phyloP scores from a whole-genome alignment of 2,329 filamentous ascomycete species.

The Penicillium sp. region DNA sequence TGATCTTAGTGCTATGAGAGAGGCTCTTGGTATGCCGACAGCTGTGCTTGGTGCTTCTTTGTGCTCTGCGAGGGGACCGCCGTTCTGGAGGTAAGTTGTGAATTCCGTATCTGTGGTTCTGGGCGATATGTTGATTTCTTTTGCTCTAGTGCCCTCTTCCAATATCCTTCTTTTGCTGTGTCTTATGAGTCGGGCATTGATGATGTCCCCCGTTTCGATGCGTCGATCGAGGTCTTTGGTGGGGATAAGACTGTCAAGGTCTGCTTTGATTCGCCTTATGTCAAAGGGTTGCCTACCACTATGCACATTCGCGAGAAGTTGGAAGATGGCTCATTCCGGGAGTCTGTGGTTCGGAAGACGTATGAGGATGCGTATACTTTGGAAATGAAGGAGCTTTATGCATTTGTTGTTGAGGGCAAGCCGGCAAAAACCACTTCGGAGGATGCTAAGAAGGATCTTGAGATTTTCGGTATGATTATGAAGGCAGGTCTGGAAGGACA shows the following conservation, averaged over 20 bases:
- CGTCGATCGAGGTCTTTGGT: constrained; percentile 48
- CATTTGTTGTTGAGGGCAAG: constrained; percentile 40
- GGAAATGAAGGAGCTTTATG: constrained; percentile 45
- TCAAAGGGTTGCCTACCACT: constrained; percentile 58
- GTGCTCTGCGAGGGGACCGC: constrained; percentile 32
- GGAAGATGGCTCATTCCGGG: constrained; percentile 38
- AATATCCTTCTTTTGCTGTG: constrained; percentile 49
- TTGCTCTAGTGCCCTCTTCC: constrained; percentile 35
- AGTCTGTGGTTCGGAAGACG: constrained; percentile 43
- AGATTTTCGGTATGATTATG: constrained; percentile 43
- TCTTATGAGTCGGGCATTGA: constrained; percentile 59
- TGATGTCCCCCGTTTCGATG: constrained; percentile 45
- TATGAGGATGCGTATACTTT: constrained; percentile 51
- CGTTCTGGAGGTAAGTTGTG: constrained; percentile 33
- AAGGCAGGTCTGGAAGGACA: constrained; percentile 35
- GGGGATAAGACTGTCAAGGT: constrained; percentile 55
- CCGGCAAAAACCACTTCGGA: constrained; percentile 42
- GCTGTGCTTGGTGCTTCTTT: constrained; percentile 40
- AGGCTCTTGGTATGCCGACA: constrained; percentile 52
- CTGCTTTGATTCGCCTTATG: constrained; percentile 58
- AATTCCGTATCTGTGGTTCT: neutral
- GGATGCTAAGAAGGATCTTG: constrained; percentile 46
- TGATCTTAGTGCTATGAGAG: constrained; percentile 55
- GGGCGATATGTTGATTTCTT: neutral
- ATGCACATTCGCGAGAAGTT: constrained; percentile 50